phyloP scores from a whole-genome alignment of 306 rosid species.

The Purshia tridentata region DNA sequence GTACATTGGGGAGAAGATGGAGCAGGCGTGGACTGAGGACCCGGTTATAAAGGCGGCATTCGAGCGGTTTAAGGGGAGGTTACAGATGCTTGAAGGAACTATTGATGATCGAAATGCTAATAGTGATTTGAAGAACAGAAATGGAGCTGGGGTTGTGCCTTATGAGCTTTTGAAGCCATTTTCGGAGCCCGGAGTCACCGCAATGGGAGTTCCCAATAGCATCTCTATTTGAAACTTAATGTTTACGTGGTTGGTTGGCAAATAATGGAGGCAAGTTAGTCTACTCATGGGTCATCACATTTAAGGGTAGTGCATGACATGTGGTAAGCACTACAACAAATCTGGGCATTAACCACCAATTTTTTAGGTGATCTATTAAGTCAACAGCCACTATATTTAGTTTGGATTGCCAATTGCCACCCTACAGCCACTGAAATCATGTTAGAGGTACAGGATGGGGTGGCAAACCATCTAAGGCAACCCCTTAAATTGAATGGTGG shows the following conservation, averaged over 20 bases:
- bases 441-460: too few relatives aligned
- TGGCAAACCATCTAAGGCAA: too few relatives aligned
- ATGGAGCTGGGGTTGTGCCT: conserved; percentile 73
- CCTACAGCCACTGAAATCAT: too few relatives aligned
- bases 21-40: conserved; percentile 61
- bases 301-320: neutral
- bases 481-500: too few relatives aligned
- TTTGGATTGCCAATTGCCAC: too few relatives aligned
- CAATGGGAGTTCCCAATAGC: conserved; percentile 77
- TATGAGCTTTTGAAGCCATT: conserved; percentile 77
- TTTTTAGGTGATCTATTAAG: too few relatives aligned
- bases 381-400: too few relatives aligned
- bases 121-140: conserved; percentile 48
- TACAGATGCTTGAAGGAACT: conserved; percentile 45
- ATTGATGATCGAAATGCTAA: conserved; percentile 61
- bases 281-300: neutral
- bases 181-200: conserved; percentile 69
- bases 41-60: conserved; percentile 56
- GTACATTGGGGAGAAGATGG: conserved; percentile 61
- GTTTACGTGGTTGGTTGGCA: too few relatives aligned
- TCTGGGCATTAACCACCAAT: too few relatives aligned
- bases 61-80: conserved; percentile 48
- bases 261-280: too few relatives aligned
- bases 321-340: too few relatives aligned
- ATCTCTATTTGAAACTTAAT: conserved; percentile 52